These are phyloP conservation scores for Cryphonectria naterciae DNA, from an alignment of 2,329 filamentous ascomycete species.

Conservation along the genomic window DNA sequence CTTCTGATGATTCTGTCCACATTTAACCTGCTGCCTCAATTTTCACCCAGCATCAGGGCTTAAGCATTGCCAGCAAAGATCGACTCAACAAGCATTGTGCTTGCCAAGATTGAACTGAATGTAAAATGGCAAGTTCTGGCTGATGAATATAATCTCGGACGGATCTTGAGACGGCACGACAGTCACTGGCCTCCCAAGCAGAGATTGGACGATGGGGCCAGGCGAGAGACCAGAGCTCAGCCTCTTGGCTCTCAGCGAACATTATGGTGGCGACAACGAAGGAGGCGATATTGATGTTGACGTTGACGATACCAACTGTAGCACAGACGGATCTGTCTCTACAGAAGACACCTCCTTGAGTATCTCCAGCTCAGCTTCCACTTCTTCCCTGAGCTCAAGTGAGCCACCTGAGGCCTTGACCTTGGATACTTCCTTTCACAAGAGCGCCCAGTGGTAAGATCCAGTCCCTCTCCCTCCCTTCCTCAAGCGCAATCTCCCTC, in stretches of 20 bases:
- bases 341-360: slow-evolving; percentile 9
- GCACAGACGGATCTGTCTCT: neutral
- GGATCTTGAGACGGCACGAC: neutral
- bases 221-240: slow-evolving; percentile 19
- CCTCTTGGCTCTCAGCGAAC: slow-evolving; percentile 20
- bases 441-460: slow-evolving; percentile 46
- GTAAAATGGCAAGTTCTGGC: neutral
- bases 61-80: no score
- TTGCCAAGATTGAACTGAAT: neutral
- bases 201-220: slow-evolving; percentile 12
- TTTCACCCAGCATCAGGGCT: neutral
- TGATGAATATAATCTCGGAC: neutral
- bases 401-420: neutral
- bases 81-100: neutral
- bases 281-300: neutral
- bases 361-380: slow-evolving; percentile 24
- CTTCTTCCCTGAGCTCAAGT: neutral
- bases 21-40: neutral
- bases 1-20: neutral
- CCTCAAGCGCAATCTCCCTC: neutral
- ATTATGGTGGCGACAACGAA: neutral
- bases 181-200: neutral
- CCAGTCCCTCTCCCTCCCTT: no score
- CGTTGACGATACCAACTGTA: neutral
- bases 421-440: slow-evolving; percentile 40